Evolutionary conservation across 306 rosid species (phyloP).

Genomic region (Hippophae gyantsensis): DNA sequence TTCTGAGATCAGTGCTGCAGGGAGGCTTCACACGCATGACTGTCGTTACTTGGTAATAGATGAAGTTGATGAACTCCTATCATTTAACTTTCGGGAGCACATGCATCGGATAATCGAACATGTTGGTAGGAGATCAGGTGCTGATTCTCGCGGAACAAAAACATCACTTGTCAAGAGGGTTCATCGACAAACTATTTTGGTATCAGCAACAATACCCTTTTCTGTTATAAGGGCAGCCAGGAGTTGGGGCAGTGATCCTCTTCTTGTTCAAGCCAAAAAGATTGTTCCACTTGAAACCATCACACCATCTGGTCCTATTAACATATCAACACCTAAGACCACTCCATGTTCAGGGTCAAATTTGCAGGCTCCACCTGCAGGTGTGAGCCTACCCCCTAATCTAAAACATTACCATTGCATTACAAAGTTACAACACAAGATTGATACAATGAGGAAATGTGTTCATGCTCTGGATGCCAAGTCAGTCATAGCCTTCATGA

Average conservation of each 20-base stretch:
- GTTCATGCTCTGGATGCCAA: constrained; percentile 88
- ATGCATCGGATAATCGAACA: constrained; percentile 92
- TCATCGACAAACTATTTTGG: constrained; percentile 69
- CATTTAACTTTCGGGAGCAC: constrained; percentile 80
- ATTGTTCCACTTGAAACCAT: constrained; percentile 49
- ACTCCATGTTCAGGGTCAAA: constrained; percentile 21
- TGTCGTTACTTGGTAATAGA: constrained; percentile 76
- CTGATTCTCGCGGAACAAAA: constrained; percentile 27
- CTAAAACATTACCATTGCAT: constrained; percentile 70
- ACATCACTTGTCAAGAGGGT: constrained; percentile 27
- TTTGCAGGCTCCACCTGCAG: constrained; percentile 37
- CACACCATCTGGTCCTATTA: constrained; percentile 39
- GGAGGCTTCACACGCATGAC: constrained; percentile 80
- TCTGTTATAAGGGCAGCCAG: constrained; percentile 85
- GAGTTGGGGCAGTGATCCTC: constrained; percentile 76
- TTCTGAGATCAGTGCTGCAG: constrained; percentile 83
- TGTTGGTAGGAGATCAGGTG: constrained; percentile 68
- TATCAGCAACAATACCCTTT: constrained; percentile 87
- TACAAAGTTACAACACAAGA: constrained; percentile 76
- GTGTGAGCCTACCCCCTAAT: constrained; percentile 72
- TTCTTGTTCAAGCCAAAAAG: constrained; percentile 79
- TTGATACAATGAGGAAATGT: constrained; percentile 73
- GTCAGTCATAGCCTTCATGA: constrained; percentile 87
- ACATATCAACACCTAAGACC: constrained; percentile 27
- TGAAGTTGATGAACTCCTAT: constrained; percentile 87